phyloP scores from a whole-genome alignment of 257 asterid genomes.

The Solanum sejunctum region DNA sequence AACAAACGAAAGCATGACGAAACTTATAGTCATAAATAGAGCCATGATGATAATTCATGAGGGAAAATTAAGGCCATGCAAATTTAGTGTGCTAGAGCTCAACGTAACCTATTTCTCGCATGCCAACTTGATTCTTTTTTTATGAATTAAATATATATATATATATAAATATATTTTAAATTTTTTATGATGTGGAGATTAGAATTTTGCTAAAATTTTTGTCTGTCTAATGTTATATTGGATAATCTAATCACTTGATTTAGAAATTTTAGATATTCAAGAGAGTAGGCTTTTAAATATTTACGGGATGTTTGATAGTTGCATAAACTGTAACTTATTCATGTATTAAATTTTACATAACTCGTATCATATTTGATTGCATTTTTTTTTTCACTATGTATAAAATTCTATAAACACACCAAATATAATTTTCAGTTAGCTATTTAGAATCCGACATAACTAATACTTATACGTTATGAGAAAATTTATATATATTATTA shows the following conservation, averaged over 20 bases:
- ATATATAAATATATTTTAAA: not conserved
- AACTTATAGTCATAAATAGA: not conserved
- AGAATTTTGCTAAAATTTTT: accelerated
- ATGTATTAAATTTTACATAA: not conserved
- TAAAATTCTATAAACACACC: not conserved
- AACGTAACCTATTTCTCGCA: accelerated
- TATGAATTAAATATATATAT: not conserved
- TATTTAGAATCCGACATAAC: not conserved
- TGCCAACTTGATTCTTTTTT: not conserved
- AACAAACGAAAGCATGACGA: conserved; percentile 81
- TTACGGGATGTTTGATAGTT: not conserved
- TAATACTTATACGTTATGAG: not conserved
- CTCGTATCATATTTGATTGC: not conserved
- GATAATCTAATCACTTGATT: not conserved
- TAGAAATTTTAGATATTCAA: not conserved
- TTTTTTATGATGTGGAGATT: not conserved
- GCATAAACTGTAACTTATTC: not conserved
- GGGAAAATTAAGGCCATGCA: not conserved
- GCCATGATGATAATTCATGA: not conserved
- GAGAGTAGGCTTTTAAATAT: not conserved
- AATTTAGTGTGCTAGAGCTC: not conserved
- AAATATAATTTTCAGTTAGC: not conserved
- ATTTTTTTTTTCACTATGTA: not conserved
- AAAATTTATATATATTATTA: not conserved
- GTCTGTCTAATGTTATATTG: not conserved